Base-by-base conservation (phyloP, 306 rosid genomes). In the Parietaria judaica region DNA sequence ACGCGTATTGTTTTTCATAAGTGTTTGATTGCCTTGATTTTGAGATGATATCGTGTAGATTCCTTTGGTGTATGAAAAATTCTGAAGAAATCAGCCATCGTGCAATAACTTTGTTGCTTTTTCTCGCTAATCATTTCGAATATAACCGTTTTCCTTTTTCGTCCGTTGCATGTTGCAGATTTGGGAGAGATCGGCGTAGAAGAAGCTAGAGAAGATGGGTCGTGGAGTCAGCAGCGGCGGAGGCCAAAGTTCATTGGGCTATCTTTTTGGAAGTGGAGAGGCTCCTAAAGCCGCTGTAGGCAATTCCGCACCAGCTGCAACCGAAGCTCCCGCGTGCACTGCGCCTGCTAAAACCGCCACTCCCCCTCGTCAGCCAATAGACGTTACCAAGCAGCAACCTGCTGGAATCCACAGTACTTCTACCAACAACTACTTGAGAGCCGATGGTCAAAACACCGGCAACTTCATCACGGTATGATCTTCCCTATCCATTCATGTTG, bases 141-240 rank as follows among this genome's bases (percentile, higher is more conserved):
- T 56, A 48, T 8, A 56, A 11, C 31, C 0, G 3, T 12, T 46
- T 11, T 8, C 15, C 3, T 39, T 66, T 52, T 6, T 31, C 47
- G 54, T 75, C 71, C 69, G 13, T 63, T 17, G 31, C 31, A 23
- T 23, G 31, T 23, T 73, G 78, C 55, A 64, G 70, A 58, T 41
- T 41, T 8, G 77, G 35, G 54, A 65, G 63, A 72, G 70, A 14
- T 58, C 58, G 72, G 60, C 41, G 59, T 61, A 7, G 66, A 68
- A 70, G 63, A 56, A 72, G 60, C 56, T 61, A 69, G 74, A 73
- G 74, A 83, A 49, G 66, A 92, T 92, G 98, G 98, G 98, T 68
- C 98, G 98, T 68, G 98, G 98, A 74, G 86, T 78, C 74, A 92
- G 98, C 87, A 80, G 95, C 17, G 98, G 98, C 65, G 98, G 98